Conservation (phyloP, 208 protist species). For the Acanthamoeba polyphaga region DNA sequence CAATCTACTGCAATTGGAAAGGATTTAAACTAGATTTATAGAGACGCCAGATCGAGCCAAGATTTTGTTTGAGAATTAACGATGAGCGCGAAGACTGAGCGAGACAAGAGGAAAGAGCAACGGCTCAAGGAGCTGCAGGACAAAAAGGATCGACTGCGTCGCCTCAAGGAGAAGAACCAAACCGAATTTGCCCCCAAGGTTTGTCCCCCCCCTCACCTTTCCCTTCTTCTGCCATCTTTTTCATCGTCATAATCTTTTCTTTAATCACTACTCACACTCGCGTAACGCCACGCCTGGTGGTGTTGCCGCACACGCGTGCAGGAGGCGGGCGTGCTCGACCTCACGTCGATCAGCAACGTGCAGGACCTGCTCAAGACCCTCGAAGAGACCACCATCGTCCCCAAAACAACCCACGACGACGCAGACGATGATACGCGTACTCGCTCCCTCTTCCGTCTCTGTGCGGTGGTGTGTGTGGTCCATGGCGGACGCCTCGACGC, state of each 20-base stretch:
- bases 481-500: no score
- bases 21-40: not conserved
- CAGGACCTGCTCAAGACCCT: conserved; percentile 11
- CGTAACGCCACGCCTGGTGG: no score
- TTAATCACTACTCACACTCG: no score
- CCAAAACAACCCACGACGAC: not conserved
- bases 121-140: conserved; percentile 25
- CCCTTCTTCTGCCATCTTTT: no score
- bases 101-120: not conserved
- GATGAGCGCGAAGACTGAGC: not conserved
- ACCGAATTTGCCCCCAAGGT: not conserved
- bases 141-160: conserved; percentile 19
- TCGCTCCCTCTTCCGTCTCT: no score
- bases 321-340: not conserved
- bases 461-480: no score
- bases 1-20: not conserved
- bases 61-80: not conserved
- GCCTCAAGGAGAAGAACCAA: conserved; percentile 1
- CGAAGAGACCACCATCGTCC: conserved; percentile 5
- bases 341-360: conserved; percentile 8
- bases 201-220: not conserved
- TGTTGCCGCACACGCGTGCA: not conserved
- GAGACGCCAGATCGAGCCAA: not conserved
- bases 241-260: not conserved
- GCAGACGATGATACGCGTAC: not conserved